These are phyloP conservation scores for Omphalea diandra DNA, from an alignment of 441 rosid genomes.

Conservation along the genomic window DNA sequence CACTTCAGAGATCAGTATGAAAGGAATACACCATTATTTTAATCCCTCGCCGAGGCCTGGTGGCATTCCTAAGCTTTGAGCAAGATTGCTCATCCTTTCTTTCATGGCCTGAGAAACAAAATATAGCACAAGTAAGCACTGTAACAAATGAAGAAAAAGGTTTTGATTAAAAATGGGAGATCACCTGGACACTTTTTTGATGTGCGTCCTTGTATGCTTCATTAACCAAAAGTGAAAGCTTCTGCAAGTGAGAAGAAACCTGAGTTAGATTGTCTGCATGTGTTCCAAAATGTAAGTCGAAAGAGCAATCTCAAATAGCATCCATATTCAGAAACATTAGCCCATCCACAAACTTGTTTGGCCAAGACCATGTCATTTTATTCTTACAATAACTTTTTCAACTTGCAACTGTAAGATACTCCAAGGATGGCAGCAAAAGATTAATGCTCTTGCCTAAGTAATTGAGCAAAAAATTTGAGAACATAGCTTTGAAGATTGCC, in stretches of 20 bases:
- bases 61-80: conserved; percentile 95
- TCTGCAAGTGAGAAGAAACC: conserved; percentile 43
- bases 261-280: not conserved
- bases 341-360: no score
- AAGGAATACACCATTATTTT: conserved; percentile 37
- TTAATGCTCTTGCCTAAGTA: no score
- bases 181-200: conserved; percentile 86
- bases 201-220: conserved; percentile 97
- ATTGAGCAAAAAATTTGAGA: not conserved
- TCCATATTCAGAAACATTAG: not conserved
- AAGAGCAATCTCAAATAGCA: not conserved
- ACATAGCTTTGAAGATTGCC: not conserved
- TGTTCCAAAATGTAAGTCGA: not conserved
- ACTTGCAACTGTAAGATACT: not conserved
- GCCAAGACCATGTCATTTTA: no score
- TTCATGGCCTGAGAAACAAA: conserved; percentile 70
- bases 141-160: not conserved
- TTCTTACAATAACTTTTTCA: no score
- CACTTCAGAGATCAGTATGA: conserved; percentile 1
- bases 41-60: conserved; percentile 67
- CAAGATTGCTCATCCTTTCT: conserved; percentile 92
- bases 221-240: conserved; percentile 68
- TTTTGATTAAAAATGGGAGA: not conserved
- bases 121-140: not conserved
- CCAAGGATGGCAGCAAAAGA: not conserved